These are phyloP conservation scores for Vitis hybrid DNA, from an alignment of 177 flowering plant species.

Conservation along the genomic window DNA sequence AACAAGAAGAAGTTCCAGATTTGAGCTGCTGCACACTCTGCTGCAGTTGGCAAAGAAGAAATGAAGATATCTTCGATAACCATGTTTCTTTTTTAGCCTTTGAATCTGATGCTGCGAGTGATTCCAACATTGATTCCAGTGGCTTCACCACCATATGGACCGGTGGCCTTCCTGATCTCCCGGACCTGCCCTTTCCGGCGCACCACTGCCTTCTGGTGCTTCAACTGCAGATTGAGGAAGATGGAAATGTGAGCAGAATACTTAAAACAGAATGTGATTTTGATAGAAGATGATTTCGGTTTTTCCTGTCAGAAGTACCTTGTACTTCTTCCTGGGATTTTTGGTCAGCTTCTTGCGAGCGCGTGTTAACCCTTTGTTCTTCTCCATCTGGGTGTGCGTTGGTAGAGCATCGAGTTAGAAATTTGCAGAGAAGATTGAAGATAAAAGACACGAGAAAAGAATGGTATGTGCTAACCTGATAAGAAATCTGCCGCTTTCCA, in stretches of 20 bases:
- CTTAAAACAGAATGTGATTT: no score
- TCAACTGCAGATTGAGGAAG: constrained; percentile 42
- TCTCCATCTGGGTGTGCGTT: constrained; percentile 61
- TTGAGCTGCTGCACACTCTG: no score
- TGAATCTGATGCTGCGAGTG: constrained; percentile 73
- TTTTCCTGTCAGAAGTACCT: constrained; percentile 39
- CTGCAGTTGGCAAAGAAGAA: no score
- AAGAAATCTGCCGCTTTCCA: constrained; percentile 75
- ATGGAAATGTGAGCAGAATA: no score
- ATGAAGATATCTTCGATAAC: no score
- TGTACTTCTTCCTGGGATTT: constrained; percentile 95
- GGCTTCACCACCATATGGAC: constrained; percentile 82
- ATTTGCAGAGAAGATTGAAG: neutral
- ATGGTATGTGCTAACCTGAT: constrained; percentile 50
- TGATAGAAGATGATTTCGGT: neutral
- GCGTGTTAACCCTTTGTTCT: constrained; percentile 94
- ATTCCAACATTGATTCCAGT: constrained; percentile 74
- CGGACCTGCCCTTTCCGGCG: constrained; percentile 80
- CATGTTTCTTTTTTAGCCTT: constrained; percentile 15
- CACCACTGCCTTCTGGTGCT: constrained; percentile 52
- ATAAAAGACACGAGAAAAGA: neutral
- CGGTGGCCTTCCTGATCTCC: constrained; percentile 52
- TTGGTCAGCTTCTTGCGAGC: constrained; percentile 62
- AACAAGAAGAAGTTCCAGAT: no score
- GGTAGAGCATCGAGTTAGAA: neutral